Evolutionary conservation across 2,329 filamentous ascomycete genomes (phyloP), one percentile per base, ranked within the genome.

Genomic region (Dothistroma septosporum): DNA sequence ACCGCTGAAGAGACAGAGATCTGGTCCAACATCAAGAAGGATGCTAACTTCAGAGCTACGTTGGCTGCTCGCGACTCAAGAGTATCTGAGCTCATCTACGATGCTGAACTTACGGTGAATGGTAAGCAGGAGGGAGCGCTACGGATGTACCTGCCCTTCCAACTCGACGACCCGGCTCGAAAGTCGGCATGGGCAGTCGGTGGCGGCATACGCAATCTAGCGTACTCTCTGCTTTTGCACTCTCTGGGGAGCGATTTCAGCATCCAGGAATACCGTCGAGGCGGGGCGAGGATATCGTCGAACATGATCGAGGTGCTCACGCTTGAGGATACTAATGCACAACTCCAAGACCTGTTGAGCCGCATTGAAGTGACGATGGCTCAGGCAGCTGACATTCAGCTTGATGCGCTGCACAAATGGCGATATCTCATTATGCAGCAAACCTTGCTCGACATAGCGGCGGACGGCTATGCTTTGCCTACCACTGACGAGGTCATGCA

Each of bases 101-200:
- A 83, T 64, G 76, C 77, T 60, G 68, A 64, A 50, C 61, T 61
- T n/a, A 47, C 37, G 1, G 46, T 24, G 3, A 41, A 32, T 57
- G 68, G 6, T 64, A 67, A 50, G 41, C 66, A 5, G 46, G 56
- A 59, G 1, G 63, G 73, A 2, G 60, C 65, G 0, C 68, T 75
- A 12, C 74, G 80, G 46, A 79, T 90, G 12, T 92, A 88, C 70
- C 78, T 92, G 0, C 86, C 87, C 0, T 79, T 87, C 22, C 72
- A 91, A 0, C 75, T 86, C 12, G 79, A 81, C 58, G 78, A 81
- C 59, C 72, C 77, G 0, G 69, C 71, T 12, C 71, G 74, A 55
- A 72, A 74, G 41, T 76, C 78, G 1, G 77, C 78, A 6, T 81
- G 78, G 78, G 70, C 69, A 28, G 61, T 75, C 11, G 76, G 76